Evolutionary conservation across 2,329 filamentous ascomycete genomes (phyloP).

Genomic region (Xylariales sp.): DNA sequence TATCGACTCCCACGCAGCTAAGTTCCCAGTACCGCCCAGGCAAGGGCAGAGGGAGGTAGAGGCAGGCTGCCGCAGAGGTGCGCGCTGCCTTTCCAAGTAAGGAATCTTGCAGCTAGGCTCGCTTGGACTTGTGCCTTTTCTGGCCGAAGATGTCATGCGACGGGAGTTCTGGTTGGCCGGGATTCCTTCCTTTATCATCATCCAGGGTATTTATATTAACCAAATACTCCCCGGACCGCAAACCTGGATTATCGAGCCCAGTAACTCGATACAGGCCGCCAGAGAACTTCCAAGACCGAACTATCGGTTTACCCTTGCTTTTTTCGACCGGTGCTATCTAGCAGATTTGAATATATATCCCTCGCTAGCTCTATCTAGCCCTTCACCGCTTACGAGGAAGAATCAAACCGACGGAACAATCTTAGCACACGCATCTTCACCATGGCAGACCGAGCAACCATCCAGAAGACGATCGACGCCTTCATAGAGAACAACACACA

Average conservation of each 20-base stretch:
- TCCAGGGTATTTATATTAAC: conserved; percentile 1
- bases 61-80: not conserved
- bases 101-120: conserved; percentile 5
- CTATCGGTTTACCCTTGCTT: not conserved
- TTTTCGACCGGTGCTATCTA: not conserved
- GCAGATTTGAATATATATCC: no score
- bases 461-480: conserved; percentile 26
- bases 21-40: not conserved
- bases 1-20: not conserved
- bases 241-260: not conserved
- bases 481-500: conserved; percentile 40
- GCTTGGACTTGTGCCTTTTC: not conserved
- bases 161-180: not conserved
- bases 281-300: not conserved
- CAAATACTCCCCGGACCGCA: not conserved
- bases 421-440: conserved; percentile 1
- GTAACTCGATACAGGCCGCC: not conserved
- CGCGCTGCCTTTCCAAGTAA: not conserved
- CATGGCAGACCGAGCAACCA: conserved; percentile 28
- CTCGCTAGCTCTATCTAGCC: not conserved
- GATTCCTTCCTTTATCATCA: not conserved
- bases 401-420: not conserved
- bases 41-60: not conserved
- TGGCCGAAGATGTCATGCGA: not conserved
- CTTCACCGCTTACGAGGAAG: not conserved